Percentiles rank a stretch among this genome's conserved stretches.
Evolutionary conservation across 805 yeast genomes (phyloP).

Genomic region (Hermanozyma aechmeae): DNA sequence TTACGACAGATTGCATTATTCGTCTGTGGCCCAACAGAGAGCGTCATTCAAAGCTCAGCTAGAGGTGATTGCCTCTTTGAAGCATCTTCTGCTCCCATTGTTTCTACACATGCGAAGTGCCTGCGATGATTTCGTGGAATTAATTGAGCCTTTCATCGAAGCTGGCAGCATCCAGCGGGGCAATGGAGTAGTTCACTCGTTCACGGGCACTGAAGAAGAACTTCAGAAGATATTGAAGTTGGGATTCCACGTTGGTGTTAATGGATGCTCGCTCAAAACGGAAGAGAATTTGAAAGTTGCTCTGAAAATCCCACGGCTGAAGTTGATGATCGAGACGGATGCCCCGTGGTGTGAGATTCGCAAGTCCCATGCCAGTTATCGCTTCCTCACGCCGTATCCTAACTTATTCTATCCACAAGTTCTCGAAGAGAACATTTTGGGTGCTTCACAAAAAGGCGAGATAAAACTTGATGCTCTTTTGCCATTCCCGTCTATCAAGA

Average conservation of each 20-base stretch:
- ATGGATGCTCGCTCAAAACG: slow-evolving; percentile 87
- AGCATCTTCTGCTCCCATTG: slow-evolving; percentile 52
- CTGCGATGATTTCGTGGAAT: slow-evolving; percentile 63
- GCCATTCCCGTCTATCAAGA: slow-evolving; percentile 58
- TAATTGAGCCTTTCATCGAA: slow-evolving; percentile 53
- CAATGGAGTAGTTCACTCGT: slow-evolving; percentile 89
- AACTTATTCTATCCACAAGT: slow-evolving; percentile 44
- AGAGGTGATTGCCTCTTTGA: slow-evolving; percentile 40
- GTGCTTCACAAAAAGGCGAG: background rate
- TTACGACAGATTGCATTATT: slow-evolving; percentile 78
- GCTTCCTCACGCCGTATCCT: slow-evolving; percentile 46
- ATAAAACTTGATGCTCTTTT: slow-evolving; percentile 37
- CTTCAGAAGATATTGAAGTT: slow-evolving; percentile 43
- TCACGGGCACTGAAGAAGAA: slow-evolving; percentile 75
- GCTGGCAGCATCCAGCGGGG: slow-evolving; percentile 31
- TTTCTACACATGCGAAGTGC: slow-evolving; percentile 89
- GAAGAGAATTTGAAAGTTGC: slow-evolving; percentile 66
- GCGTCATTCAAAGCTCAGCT: slow-evolving; percentile 66
- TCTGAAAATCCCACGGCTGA: slow-evolving; percentile 55
- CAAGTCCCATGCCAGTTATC: slow-evolving; percentile 68
- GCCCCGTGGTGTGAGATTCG: slow-evolving; percentile 98
- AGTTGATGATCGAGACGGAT: slow-evolving; percentile 82
- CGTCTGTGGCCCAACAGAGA: slow-evolving; percentile 59
- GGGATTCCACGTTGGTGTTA: slow-evolving; percentile 71
- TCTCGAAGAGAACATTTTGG: background rate